Evolutionary conservation across 768 basidiomycete species (phyloP), one percentile per base, ranked within the genome.

Genomic region (Gelatoporia subvermispora): DNA sequence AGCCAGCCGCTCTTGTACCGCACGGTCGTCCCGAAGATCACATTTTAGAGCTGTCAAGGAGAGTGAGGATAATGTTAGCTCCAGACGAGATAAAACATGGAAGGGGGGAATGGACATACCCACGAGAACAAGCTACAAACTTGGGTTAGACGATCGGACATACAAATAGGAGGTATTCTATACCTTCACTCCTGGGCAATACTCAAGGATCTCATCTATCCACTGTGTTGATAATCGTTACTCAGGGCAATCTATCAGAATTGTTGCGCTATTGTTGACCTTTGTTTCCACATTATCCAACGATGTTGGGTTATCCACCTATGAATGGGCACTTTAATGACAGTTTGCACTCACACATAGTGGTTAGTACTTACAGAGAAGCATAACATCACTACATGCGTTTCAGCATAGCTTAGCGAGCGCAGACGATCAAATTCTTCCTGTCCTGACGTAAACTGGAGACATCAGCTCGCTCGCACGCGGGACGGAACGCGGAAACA

Each of bases 121-220:
- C 43, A 95, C 89, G 35, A 96, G 81, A 36, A 96, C 82, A 40
- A 94, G 76, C 90, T 92, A 57, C 31, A 5, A 20, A 2, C 31
- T 9, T 49, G 7, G 39, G 4, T 40, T 17, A 52, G 52, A 46
- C 22, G 57, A 5, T 7, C 28, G 43, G 50, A 43, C 28, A 38
- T 20, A 39, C 17, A 43, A 43, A 39, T 36, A 45, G 13, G 41
- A 34, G 47, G 17, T n/a, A 43, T 52, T 45, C 57, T 48, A 56
- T 74, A 93, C 84, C 80, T 95, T 96, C 43, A 98, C 95, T 8
- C 94, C 95, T 13, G 92, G 90, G 68, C 93, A 96, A 59, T 91
- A 85, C 66, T 96, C 87, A 42, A 91, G 62, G 31, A 96, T 87
- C 64, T 96, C 93, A 41, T 93, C 87, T 48, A 96, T 75, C 93